Evolutionary conservation across 768 basidiomycete genomes (phyloP), one percentile per base, ranked within the genome.

Genomic region (Panellus pusillus): DNA sequence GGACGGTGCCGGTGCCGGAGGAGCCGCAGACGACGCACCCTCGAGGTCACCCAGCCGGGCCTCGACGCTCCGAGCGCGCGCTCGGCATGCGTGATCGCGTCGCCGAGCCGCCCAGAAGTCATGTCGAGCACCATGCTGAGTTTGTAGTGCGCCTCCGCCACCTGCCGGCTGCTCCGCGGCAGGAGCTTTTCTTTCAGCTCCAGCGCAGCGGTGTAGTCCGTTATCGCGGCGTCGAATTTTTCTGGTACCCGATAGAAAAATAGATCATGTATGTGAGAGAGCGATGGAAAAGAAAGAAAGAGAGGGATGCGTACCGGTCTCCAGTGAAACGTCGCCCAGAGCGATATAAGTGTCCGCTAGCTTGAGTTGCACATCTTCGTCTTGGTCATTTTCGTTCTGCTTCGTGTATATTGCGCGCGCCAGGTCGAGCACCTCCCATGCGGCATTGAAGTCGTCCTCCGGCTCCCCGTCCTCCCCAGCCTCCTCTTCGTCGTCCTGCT

Each of bases 361-460:
- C 72, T 90, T 91, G 48, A 96, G 79, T 65, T 81, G 86, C 32
- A 82, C 69, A 50, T 80, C 79, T 13, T 88, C 85, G 39, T 80
- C 78, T 27, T 79, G 81, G 9, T 77, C 76, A 6, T 77, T 72
- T 17, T 67, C 73, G 58, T 74, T 74, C 56, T 80, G 78, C 68
- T 87, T 89, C 59, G 86, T 83, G 63, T 91, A 94, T 54, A 96
- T 87, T 11, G 87, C 83, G 37, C 95, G 79, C 18, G 96, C 95
- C 51, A 96, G 83, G 62, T 99, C 97, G n/a, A 99, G 77, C 3
- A 96, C 87, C 66, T 97, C 91, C 94, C 96, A 99, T 12, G 97
- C 93, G 20, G 92, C 93, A 61, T 96, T 97, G 69, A 97, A 97
- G 64, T 98, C 97, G 62, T 99, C 97, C 63, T 97, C 96, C 0